Base-by-base conservation (phyloP, 495 filamentous ascomycete genomes). In the Parathielavia appendiculata region DNA sequence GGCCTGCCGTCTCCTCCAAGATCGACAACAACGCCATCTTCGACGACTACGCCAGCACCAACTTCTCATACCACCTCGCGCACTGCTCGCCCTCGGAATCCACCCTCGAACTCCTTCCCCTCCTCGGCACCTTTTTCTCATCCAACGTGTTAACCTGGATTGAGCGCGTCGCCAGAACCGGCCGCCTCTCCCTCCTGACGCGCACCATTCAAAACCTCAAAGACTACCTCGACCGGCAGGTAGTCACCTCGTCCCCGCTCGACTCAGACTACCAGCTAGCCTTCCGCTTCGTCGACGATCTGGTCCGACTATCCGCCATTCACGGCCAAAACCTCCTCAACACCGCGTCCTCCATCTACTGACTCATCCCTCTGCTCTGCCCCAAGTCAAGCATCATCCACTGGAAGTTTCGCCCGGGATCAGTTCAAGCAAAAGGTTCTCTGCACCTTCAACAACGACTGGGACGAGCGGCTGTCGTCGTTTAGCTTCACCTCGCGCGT, bases 41-140 rank as follows among this genome's bases (percentile, higher is more conserved):
- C 41, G 60, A 59, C 39, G 59, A 57, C 6, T 66, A 66, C 38
- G 61, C 64, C 16, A 14, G 20, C 40, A 32, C 51, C 9, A 56
- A 64, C 23, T 64, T 66, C 35, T 56, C 61, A 4, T 66, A 64
- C 51, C 64, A 66, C 45, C 47, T 66, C 7, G 60, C 60, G 4
- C 63, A 66, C 32, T 60, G 56, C 26, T 57, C 52, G 2, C 58
- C 63, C 16, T 45, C 54, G 0, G 56, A 59, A 5, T 36, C 48
- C 17, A 61, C 60, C 2, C 53, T 51, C 16, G 23, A 56, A 12
- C 56, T 60, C 17, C 54, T 66, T 9, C 56, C 54, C 0, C 53
- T 57, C 5, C 51, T 66, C 12, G 44, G 32, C 11, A 58, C 43
- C 5, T 63, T 66, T n/a, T 22, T 60, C 14, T 54, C 57, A 2